phyloP scores from a whole-genome alignment of 345 rosid species.

The Aquilaria yunnanensis region DNA sequence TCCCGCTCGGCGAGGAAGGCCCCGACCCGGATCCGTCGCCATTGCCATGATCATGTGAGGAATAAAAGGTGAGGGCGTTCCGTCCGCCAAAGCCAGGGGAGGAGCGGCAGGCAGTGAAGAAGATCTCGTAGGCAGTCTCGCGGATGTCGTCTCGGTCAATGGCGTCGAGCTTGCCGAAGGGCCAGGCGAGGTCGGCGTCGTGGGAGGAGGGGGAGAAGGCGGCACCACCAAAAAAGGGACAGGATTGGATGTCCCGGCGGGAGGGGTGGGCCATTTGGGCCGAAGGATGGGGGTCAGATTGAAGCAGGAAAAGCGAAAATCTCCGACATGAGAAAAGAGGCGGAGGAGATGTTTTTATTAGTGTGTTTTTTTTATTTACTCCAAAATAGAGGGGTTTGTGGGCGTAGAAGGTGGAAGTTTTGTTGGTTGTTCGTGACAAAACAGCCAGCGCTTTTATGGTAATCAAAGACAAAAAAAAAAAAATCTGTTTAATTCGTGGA shows the following conservation, averaged over 20 bases:
- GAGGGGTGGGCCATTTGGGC: constrained; percentile 39
- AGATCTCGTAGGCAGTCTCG: constrained; percentile 82
- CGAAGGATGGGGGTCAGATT: constrained; percentile 14
- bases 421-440: too few species aligned
- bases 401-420: too few species aligned
- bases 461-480: too few species aligned
- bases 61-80: constrained; percentile 56
- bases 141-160: constrained; percentile 63
- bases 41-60: constrained; percentile 31
- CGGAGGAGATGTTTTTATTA: too few species aligned
- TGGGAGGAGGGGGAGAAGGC: constrained; percentile 10
- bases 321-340: too few species aligned
- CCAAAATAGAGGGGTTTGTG: too few species aligned
- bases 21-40: constrained; percentile 24
- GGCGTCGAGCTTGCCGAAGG: constrained; percentile 51
- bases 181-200: constrained; percentile 63
- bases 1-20: constrained; percentile 19
- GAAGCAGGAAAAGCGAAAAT: not conserved
- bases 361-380: too few species aligned
- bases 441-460: too few species aligned
- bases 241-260: constrained; percentile 47
- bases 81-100: constrained; percentile 83
- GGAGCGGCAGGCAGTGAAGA: constrained; percentile 82
- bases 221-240: constrained; percentile 27
- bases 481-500: too few species aligned